These are phyloP conservation scores for Cydonia oblonga DNA, from an alignment of 331 rosid genomes.

Conservation along the genomic window DNA sequence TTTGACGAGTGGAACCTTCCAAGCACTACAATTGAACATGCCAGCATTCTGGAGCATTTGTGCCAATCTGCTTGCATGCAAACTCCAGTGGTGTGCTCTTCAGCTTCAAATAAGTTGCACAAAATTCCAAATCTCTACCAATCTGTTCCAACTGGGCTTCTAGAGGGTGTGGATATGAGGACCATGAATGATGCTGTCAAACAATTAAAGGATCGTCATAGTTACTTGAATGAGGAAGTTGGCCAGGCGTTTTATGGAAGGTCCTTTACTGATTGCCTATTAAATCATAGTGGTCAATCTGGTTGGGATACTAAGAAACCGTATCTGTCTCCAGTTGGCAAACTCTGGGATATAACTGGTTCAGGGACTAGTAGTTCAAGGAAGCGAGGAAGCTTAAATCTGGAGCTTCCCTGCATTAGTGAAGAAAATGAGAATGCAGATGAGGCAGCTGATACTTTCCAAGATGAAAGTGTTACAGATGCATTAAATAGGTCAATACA, in stretches of 20 bases:
- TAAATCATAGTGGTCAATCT: slow-evolving; percentile 23
- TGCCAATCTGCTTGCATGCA: slow-evolving; percentile 47
- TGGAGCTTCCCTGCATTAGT: slow-evolving; percentile 76
- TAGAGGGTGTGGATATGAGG: slow-evolving; percentile 39
- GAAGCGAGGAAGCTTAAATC: slow-evolving; percentile 46
- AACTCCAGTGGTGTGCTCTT: slow-evolving; percentile 52
- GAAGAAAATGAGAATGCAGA: slow-evolving; percentile 78
- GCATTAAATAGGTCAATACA: slow-evolving; percentile 22
- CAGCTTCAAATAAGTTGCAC: slow-evolving; percentile 30
- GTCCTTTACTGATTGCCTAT: slow-evolving; percentile 48
- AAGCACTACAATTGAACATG: slow-evolving; percentile 29
- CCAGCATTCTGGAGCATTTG: slow-evolving; percentile 41
- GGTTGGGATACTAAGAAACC: slow-evolving; percentile 30
- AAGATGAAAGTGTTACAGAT: slow-evolving; percentile 23
- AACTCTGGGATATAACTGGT: slow-evolving; percentile 60
- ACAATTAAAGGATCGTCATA: slow-evolving; percentile 3
- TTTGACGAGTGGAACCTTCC: slow-evolving; percentile 37
- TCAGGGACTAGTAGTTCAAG: slow-evolving; percentile 55
- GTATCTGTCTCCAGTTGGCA: slow-evolving; percentile 48
- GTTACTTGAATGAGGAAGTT: slow-evolving; percentile 12
- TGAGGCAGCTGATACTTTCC: slow-evolving; percentile 41
- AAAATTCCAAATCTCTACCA: slow-evolving; percentile 16
- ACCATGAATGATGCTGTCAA: slow-evolving; percentile 25
- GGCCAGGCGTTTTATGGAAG: slow-evolving; percentile 17
- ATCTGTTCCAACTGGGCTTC: slow-evolving; percentile 68